Conservation (phyloP, 2,329 filamentous ascomycete genomes). For the Cercospora sesami region DNA sequence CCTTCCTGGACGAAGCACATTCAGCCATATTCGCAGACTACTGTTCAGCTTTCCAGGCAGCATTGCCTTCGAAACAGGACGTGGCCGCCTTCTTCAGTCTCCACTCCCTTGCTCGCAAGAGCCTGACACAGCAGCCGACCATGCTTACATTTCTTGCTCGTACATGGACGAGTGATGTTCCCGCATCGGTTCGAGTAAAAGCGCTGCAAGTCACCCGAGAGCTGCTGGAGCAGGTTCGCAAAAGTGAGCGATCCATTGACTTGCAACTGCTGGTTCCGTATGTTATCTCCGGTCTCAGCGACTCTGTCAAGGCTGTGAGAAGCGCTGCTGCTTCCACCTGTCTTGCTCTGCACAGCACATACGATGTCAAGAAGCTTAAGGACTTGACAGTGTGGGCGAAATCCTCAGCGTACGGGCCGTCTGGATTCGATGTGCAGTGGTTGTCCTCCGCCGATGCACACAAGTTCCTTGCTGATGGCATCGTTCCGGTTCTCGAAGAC, state of each 20-base stretch:
- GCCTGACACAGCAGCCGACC: constrained; percentile 17
- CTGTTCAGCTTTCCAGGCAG: constrained; percentile 19
- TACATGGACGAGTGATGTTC: constrained; percentile 22
- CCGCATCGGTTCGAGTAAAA: constrained; percentile 19
- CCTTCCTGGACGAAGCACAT: constrained; percentile 23
- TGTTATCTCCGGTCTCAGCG: constrained; percentile 59
- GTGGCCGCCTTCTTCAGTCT: constrained; percentile 20
- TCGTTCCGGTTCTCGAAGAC: constrained; percentile 80
- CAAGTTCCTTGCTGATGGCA: constrained; percentile 63
- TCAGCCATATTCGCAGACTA: constrained; percentile 21
- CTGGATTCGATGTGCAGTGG: constrained; percentile 54
- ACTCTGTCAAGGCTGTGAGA: constrained; percentile 57
- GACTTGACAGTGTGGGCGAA: constrained; percentile 52
- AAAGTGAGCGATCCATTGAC: constrained; percentile 42
- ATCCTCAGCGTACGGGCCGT: constrained; percentile 64
- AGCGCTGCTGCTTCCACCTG: constrained; percentile 44
- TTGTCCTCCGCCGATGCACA: constrained; percentile 59
- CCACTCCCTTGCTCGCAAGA: constrained; percentile 20
- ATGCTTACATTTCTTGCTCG: constrained; percentile 27
- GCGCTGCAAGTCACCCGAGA: constrained; percentile 22
- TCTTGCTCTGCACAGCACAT: constrained; percentile 18
- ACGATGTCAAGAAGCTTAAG: constrained; percentile 18
- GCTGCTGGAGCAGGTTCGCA: constrained; percentile 16
- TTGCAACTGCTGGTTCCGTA: constrained; percentile 84
- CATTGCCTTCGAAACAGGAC: constrained; percentile 21